phyloP scores from a whole-genome alignment of 2,329 filamentous ascomycete species.

The Sarocladium brachiariae region DNA sequence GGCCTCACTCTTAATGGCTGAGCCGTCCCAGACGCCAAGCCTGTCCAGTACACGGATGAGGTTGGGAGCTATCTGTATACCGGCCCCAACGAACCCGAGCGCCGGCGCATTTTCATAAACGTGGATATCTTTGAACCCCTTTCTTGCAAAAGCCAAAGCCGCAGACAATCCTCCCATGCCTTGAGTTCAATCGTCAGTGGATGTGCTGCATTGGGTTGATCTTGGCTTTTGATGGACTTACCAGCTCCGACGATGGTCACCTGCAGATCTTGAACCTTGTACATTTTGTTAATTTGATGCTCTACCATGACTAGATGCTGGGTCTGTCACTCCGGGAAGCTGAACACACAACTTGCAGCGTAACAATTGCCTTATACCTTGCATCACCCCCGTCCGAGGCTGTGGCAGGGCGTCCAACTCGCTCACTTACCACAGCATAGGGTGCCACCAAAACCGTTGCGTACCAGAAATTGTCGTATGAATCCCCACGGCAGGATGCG shows the following conservation, averaged over 20 bases:
- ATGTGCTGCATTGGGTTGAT: not conserved
- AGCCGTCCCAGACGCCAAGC: slow-evolving; percentile 60
- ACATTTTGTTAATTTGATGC: not conserved
- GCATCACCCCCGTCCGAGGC: no score
- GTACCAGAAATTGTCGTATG: not conserved
- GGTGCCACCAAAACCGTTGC: not conserved
- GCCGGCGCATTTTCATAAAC: slow-evolving; percentile 20
- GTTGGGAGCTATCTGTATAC: slow-evolving; percentile 79
- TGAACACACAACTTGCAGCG: not conserved
- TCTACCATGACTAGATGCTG: not conserved
- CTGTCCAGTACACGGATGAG: slow-evolving; percentile 69
- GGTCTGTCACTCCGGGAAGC: no score
- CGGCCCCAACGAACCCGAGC: slow-evolving; percentile 57
- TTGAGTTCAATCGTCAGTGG: not conserved
- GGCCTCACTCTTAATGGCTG: slow-evolving; percentile 48
- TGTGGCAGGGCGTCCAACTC: no score
- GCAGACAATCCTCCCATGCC: slow-evolving; percentile 35
- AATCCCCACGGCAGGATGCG: not conserved
- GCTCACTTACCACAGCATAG: not conserved
- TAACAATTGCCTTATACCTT: no score
- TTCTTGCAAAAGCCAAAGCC: slow-evolving; percentile 28
- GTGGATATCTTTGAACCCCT: slow-evolving; percentile 19
- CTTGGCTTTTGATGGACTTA: not conserved
- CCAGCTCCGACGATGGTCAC: not conserved
- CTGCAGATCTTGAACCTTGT: not conserved